A percentile compares a stretch with the other conserved stretches of the same genome.
Conservation (phyloP, 768 basidiomycete genomes). For the Sarcodon sp. region DNA sequence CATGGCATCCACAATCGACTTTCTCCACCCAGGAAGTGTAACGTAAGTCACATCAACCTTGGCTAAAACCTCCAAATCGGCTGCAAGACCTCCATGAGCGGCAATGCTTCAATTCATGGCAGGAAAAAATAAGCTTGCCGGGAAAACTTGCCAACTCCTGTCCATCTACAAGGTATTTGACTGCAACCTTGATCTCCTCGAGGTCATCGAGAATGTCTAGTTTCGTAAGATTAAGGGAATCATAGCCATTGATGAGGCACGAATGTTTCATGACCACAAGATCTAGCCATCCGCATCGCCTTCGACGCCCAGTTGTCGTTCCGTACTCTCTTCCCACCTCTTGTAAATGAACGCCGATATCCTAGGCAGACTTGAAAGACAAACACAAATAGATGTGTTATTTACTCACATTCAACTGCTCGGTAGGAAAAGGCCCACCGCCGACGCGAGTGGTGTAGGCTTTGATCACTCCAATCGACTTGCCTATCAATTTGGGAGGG, state of each 20-base stretch:
- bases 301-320: slow-evolving; percentile 80
- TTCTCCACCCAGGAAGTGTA: slow-evolving; percentile 87
- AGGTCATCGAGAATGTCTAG: slow-evolving; percentile 85
- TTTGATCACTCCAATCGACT: slow-evolving; percentile 87
- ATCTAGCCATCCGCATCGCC: slow-evolving; percentile 97
- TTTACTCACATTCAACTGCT: slow-evolving; percentile 71
- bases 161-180: slow-evolving; percentile 69
- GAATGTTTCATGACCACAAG: slow-evolving; percentile 92
- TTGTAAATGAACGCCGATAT: slow-evolving; percentile 77
- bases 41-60: slow-evolving; percentile 78
- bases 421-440: slow-evolving; percentile 96
- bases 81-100: slow-evolving; percentile 21
- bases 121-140: slow-evolving; percentile 31
- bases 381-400: not conserved
- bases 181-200: slow-evolving; percentile 77
- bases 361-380: slow-evolving; percentile 25
- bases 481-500: slow-evolving; percentile 81
- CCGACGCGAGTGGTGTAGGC: slow-evolving; percentile 98
- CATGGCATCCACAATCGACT: slow-evolving; percentile 49
- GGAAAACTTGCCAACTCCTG: slow-evolving; percentile 78
- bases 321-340: slow-evolving; percentile 91
- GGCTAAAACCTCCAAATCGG: slow-evolving; percentile 74
- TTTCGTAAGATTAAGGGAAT: slow-evolving; percentile 88
- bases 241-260: slow-evolving; percentile 90
- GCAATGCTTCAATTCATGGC: not conserved